These are phyloP conservation scores for Boletellus sp. DNA, from an alignment of 768 basidiomycete genomes.

Conservation along the genomic window DNA sequence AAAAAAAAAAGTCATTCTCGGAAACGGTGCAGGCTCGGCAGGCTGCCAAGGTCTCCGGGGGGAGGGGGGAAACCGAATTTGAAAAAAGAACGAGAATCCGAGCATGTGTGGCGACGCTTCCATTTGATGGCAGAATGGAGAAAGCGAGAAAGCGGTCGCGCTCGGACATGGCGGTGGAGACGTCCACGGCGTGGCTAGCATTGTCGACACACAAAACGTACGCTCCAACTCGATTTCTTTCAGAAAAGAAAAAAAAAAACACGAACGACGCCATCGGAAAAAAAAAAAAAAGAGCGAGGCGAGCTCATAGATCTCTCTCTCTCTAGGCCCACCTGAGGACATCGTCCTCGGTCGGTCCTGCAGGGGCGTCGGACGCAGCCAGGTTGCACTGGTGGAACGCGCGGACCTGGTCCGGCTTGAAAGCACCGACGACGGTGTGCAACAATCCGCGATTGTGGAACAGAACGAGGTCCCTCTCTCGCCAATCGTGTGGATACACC, in stretches of 20 bases:
- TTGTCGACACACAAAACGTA: not conserved
- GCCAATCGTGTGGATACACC: conserved; percentile 89
- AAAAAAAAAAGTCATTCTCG: not conserved
- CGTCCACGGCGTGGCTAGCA: no score
- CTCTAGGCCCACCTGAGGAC: conserved; percentile 40
- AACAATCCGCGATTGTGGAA: conserved; percentile 73
- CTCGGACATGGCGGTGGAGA: not conserved
- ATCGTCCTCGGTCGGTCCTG: conserved; percentile 46
- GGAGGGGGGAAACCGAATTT: not conserved
- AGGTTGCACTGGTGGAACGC: conserved; percentile 58
- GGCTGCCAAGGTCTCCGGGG: not conserved
- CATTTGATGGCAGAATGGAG: conserved; percentile 13
- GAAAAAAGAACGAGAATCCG: not conserved
- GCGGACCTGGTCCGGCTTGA: conserved; percentile 44
- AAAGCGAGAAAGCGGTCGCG: not conserved
- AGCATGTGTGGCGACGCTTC: conserved; percentile 3
- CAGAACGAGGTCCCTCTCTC: conserved; percentile 57
- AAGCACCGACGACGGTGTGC: conserved; percentile 68
- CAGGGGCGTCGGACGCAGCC: conserved; percentile 48
- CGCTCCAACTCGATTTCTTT: conserved; percentile 6
- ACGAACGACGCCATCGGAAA: no score
- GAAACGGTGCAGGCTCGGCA: not conserved
- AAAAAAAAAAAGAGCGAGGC: not conserved
- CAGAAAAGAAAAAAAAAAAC: not conserved
- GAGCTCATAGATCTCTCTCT: no score